Percentiles rank a stretch among this genome's conserved stretches.
These are phyloP conservation scores for Litchi chinensis DNA, from an alignment of 345 rosid genomes.

Conservation along the genomic window DNA sequence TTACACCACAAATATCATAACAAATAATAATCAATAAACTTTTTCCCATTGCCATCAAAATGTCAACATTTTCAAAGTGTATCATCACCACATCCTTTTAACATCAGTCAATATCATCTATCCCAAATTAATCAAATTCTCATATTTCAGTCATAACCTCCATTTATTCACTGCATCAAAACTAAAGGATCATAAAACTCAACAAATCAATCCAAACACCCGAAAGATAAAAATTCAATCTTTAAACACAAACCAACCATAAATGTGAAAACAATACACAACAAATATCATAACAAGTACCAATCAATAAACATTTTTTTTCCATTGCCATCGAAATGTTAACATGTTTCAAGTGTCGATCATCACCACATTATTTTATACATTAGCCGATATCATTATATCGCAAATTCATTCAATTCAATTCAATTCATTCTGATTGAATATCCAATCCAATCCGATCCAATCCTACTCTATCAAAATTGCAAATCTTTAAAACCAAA, in stretches of 20 bases:
- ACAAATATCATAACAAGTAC: background rate
- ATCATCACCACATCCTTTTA: too few species aligned
- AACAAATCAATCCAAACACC: background rate
- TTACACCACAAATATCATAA: background rate
- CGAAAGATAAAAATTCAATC: background rate
- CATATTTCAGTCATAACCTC: too few species aligned
- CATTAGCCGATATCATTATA: constrained; percentile 6
- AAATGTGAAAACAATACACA: background rate
- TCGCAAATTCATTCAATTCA: background rate
- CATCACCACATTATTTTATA: constrained; percentile 14
- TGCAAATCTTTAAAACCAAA: constrained; percentile 23
- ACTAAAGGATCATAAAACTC: background rate
- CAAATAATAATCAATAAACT: too few species aligned
- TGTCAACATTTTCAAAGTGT: background rate
- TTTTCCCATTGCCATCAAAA: background rate
- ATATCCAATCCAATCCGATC: background rate
- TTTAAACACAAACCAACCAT: background rate
- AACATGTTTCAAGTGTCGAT: background rate
- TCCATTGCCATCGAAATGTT: constrained; percentile 3
- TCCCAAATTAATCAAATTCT: too few species aligned
- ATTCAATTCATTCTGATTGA: background rate
- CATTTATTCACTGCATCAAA: background rate
- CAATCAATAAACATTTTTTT: background rate
- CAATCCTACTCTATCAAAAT: constrained; percentile 27
- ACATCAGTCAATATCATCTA: too few species aligned